Percentiles rank a stretch among this genome's conserved stretches.
phyloP scores from a whole-genome alignment of 768 basidiomycete species.

The Dentipellis fragilis region DNA sequence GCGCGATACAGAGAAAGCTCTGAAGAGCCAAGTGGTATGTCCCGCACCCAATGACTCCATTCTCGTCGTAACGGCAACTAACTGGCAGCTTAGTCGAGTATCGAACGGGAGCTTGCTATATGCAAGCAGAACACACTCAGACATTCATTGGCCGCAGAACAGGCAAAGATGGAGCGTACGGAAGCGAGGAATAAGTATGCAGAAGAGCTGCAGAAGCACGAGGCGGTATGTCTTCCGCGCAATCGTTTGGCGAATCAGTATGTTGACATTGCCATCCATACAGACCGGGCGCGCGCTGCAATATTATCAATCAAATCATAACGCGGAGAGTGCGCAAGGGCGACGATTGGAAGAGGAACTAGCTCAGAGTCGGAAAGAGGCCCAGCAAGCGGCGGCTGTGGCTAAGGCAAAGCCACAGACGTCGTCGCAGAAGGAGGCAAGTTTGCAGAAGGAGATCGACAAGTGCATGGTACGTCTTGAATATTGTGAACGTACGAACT shows the following conservation, averaged over 20 bases:
- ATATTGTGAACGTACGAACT: neutral
- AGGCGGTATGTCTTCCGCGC: conserved; percentile 12
- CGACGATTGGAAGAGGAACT: conserved; percentile 1
- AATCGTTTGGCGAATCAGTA: neutral
- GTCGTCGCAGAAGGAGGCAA: conserved; percentile 21
- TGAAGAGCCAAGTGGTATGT: conserved; percentile 52
- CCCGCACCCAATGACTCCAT: neutral
- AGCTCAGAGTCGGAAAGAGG: conserved; percentile 13
- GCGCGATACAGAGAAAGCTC: conserved; percentile 50
- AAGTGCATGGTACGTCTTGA: conserved; percentile 45
- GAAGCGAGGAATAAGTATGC: conserved; percentile 22
- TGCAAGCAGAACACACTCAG: neutral
- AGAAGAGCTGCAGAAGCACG: conserved; percentile 21
- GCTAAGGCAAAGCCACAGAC: conserved; percentile 19
- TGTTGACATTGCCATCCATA: conserved; percentile 8
- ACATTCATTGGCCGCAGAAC: neutral
- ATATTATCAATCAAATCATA: conserved; percentile 23
- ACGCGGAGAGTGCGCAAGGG: conserved; percentile 23
- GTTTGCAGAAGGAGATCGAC: conserved; percentile 39
- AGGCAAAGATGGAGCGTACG: conserved; percentile 21
- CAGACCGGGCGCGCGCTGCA: neutral
- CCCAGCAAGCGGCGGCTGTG: conserved; percentile 34
- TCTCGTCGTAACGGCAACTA: neutral
- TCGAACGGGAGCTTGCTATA: neutral
- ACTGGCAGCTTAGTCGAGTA: neutral